Evolutionary conservation across 192 early-diverging fungal genomes (phyloP).

Genomic region (Coemansia interrupta): DNA sequence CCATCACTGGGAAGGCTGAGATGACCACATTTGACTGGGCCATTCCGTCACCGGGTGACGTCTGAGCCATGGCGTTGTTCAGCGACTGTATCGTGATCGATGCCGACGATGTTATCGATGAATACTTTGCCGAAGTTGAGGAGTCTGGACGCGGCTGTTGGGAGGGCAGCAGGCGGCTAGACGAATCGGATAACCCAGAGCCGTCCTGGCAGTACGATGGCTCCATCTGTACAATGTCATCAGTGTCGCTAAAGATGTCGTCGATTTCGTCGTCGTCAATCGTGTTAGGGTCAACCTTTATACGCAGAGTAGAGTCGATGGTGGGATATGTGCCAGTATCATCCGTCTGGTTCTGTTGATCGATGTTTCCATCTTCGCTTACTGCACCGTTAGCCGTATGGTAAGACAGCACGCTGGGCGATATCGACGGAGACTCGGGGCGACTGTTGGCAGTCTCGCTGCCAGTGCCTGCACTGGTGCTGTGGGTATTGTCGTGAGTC

Average conservation of each 20-base stretch:
- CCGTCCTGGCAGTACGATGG: slow-evolving; percentile 41
- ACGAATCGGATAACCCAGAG: slow-evolving; percentile 27
- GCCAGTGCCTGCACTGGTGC: neutral
- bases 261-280: slow-evolving; percentile 35
- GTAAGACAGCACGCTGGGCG: slow-evolving; percentile 31
- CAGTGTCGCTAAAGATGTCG: slow-evolving; percentile 48
- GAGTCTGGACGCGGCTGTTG: neutral
- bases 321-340: slow-evolving; percentile 2
- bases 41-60: neutral
- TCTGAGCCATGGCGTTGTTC: slow-evolving; percentile 25
- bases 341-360: neutral
- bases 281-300: slow-evolving; percentile 32
- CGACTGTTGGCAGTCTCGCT: slow-evolving; percentile 17
- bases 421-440: slow-evolving; percentile 12
- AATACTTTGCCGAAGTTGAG: slow-evolving; percentile 6
- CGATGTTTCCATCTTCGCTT: slow-evolving; percentile 15
- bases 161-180: neutral
- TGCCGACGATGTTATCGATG: slow-evolving; percentile 20
- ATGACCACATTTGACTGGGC: slow-evolving; percentile 11
- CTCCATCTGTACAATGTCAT: slow-evolving; percentile 40
- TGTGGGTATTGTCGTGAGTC: slow-evolving; percentile 10
- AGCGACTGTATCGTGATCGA: slow-evolving; percentile 43
- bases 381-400: slow-evolving; percentile 31
- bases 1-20: slow-evolving; percentile 37
- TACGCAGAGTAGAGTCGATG: slow-evolving; percentile 30